phyloP scores from a whole-genome alignment of 164 flowering plant genomes.

The Aristolochia contorta region DNA sequence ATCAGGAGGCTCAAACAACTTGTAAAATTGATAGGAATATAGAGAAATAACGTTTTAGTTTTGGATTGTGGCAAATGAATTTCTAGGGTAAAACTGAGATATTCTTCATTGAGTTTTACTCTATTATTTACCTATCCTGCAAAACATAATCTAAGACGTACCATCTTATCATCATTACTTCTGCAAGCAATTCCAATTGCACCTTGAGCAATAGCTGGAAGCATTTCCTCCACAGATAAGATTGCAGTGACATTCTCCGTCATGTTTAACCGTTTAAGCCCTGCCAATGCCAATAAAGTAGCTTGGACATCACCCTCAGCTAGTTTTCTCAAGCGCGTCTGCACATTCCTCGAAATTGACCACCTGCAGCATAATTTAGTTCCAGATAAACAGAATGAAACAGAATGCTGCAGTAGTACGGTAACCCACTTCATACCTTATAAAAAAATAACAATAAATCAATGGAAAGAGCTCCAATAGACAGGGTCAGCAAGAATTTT shows the following conservation, averaged over 20 bases:
- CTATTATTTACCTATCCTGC: background rate
- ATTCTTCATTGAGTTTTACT: too few species aligned
- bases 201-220: slow-evolving; percentile 99
- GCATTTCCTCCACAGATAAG: slow-evolving; percentile 87
- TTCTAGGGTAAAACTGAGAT: too few species aligned
- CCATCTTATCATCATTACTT: slow-evolving; percentile 82
- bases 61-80: too few species aligned
- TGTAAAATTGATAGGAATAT: too few species aligned
- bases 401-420: too few species aligned
- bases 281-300: slow-evolving; percentile 90
- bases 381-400: background rate
- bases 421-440: too few species aligned
- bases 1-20: too few species aligned
- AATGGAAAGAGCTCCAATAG: too few species aligned
- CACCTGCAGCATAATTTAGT: slow-evolving; percentile 37
- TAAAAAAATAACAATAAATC: too few species aligned
- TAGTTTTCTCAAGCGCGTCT: slow-evolving; percentile 77
- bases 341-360: slow-evolving; percentile 92
- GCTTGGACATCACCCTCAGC: slow-evolving; percentile 85
- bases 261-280: slow-evolving; percentile 81
- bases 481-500: too few species aligned
- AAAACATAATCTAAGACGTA: slow-evolving; percentile 12
- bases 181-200: slow-evolving; percentile 98
- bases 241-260: slow-evolving; percentile 71
- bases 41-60: too few species aligned